phyloP scores from a whole-genome alignment of 768 basidiomycete species.

The Tephrocybe sp. region DNA sequence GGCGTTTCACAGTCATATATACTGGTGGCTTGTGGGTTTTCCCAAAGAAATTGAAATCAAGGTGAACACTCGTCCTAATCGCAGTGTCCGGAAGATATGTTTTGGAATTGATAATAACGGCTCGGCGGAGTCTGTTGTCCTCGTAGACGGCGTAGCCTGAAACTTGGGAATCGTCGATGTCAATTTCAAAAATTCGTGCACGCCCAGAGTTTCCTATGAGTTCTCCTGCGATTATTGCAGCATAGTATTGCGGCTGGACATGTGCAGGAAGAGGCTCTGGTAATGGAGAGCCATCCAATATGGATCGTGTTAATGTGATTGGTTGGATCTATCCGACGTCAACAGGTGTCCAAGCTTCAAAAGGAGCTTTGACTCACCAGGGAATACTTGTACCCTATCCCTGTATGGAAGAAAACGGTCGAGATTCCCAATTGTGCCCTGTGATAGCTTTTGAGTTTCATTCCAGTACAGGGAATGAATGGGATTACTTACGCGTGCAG shows the following conservation, averaged over 20 bases:
- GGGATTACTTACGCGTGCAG: conserved; percentile 35
- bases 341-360: conserved; percentile 52
- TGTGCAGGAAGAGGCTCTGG: conserved; percentile 51
- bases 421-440: conserved; percentile 41
- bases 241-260: conserved; percentile 66
- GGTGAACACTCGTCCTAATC: conserved; percentile 37
- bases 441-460: neutral
- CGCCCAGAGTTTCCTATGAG: conserved; percentile 47
- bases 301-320: conserved; percentile 52
- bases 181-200: conserved; percentile 45
- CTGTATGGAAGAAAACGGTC: conserved; percentile 61
- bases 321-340: conserved; percentile 69
- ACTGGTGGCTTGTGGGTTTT: conserved; percentile 14
- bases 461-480: neutral
- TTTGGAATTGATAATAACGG: conserved; percentile 57
- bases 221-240: conserved; percentile 57
- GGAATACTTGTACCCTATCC: conserved; percentile 71
- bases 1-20: conserved; percentile 43
- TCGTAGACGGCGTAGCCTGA: conserved; percentile 67
- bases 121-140: conserved; percentile 37
- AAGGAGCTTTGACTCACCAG: conserved; percentile 34
- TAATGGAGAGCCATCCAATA: conserved; percentile 50
- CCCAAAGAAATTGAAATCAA: conserved; percentile 36
- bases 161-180: conserved; percentile 42
- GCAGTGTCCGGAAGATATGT: conserved; percentile 41